Base-by-base conservation (phyloP, 306 rosid genomes). In the Lablab purpureus region DNA sequence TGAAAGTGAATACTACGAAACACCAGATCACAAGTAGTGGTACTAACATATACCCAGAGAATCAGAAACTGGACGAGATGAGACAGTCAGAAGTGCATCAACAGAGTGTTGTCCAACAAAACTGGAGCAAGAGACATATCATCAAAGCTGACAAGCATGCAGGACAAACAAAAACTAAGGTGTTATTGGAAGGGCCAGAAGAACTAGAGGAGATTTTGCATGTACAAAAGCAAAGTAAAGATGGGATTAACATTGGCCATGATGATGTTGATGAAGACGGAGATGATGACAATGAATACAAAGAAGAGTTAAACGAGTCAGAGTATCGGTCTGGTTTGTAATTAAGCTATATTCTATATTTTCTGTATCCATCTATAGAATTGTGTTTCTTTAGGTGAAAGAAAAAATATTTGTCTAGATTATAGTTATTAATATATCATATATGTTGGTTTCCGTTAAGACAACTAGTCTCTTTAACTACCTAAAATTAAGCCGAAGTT, bases 271-370 rank as follows among this genome's bases (percentile, higher is more conserved):
- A 40, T 0, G 45, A 82, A 0, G 67, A 73, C 0, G 40, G 51
- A 13, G 85, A 83, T 55, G 83, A 80, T 17, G 75, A 72, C 71
- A 78, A 81, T 34, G 89, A 84, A 55, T 81, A 91, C 85, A 82
- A 54, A 56, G 89, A 87, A 76, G 91, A 91, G 58, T 67, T 77
- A 21, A 87, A 87, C 5, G 89, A 87, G 73, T 77, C 88, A 4
- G 88, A 89, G 67, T 88, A 86, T 56, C 87, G 62, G 60, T 19
- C 54, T 32, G 81, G 49, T 67, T 46, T 73, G 67, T 68, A 71
- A 83, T 76, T 41, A 67, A 51, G 55, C 23, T 13, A 50, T 60
- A 37, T 72, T 69, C 40, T 7, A 34, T 6, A 34, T 34, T 34
- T 34, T 34, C 40, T 34, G 2, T 1, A 34, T 6, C 40, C 40